Evolutionary conservation across 805 yeast genomes (phyloP).

Genomic region (Priceomyces castillae): DNA sequence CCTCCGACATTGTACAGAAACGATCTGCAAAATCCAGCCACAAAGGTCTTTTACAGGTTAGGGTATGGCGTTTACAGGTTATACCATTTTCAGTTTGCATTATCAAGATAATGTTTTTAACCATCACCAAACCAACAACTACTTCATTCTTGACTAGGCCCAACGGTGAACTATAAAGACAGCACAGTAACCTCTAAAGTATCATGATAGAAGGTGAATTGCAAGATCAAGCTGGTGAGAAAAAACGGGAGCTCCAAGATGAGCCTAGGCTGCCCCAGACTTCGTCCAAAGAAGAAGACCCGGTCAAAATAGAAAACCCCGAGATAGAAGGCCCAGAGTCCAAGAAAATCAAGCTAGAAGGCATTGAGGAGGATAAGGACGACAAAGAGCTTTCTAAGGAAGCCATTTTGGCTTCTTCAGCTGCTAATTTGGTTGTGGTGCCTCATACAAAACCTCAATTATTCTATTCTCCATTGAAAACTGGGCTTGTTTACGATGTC

Average conservation of each 20-base stretch:
- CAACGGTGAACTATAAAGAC: not conserved
- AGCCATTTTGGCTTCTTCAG: not conserved
- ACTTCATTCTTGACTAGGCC: not conserved
- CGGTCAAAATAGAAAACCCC: not conserved
- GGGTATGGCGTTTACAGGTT: too few relatives aligned
- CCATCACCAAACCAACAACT: constrained; percentile 2
- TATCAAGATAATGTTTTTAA: not conserved
- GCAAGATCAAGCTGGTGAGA: not conserved
- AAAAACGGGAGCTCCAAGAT: not conserved
- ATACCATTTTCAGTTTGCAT: not conserved
- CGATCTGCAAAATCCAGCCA: too few relatives aligned
- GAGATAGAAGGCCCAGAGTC: constrained; percentile 1
- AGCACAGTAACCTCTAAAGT: not conserved
- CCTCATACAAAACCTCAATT: constrained; percentile 65
- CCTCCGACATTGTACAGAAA: too few relatives aligned
- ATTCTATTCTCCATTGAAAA: constrained; percentile 72
- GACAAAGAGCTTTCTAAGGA: not conserved
- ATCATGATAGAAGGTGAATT: not conserved
- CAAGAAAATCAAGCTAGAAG: constrained; percentile 13
- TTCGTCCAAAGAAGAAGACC: not conserved
- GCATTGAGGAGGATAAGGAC: not conserved
- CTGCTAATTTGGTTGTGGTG: constrained; percentile 35
- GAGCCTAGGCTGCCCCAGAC: not conserved
- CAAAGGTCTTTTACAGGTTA: too few relatives aligned
- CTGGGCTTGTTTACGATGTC: constrained; percentile 94